Percentiles rank a stretch among this genome's conserved stretches.
These are phyloP conservation scores for Senna siamea DNA, from an alignment of 306 rosid species.

Conservation along the genomic window DNA sequence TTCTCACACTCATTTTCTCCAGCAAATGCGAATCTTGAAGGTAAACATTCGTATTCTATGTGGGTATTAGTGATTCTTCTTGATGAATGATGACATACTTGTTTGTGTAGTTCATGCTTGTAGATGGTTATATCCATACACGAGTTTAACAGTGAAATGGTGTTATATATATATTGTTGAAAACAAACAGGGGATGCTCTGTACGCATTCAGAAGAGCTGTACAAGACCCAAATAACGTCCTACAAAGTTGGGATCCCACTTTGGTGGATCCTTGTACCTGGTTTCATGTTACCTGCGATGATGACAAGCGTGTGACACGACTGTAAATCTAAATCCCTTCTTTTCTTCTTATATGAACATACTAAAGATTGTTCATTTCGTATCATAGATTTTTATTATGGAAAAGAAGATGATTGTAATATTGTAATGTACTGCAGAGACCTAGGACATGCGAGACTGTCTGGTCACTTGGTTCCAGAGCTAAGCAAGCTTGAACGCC, in stretches of 20 bases:
- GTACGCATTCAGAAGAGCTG: constrained; percentile 73
- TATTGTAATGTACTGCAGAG: constrained; percentile 52
- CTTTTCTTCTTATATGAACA: background rate
- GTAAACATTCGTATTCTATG: constrained; percentile 32
- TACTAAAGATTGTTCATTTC: too few species aligned
- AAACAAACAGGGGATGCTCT: constrained; percentile 91
- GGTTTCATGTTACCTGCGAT: constrained; percentile 93
- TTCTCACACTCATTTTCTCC: constrained; percentile 39
- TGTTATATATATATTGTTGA: too few species aligned
- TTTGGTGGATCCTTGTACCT: constrained; percentile 88
- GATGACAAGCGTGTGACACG: constrained; percentile 63
- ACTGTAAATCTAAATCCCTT: constrained; percentile 48
- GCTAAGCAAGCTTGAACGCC: constrained; percentile 71
- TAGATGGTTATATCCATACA: too few species aligned
- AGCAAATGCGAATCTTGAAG: constrained; percentile 70
- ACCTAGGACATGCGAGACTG: constrained; percentile 85
- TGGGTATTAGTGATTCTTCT: background rate
- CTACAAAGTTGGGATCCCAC: constrained; percentile 91
- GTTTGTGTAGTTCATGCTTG: background rate
- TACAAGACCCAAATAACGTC: constrained; percentile 70
- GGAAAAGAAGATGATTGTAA: too few species aligned
- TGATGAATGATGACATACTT: too few species aligned
- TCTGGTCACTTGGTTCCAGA: constrained; percentile 75
- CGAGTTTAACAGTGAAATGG: too few species aligned
- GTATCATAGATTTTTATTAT: too few species aligned